Evolutionary conservation across 495 filamentous ascomycete species (phyloP), one percentile per base, ranked within the genome.

Genomic region (Penicillium lividum): DNA sequence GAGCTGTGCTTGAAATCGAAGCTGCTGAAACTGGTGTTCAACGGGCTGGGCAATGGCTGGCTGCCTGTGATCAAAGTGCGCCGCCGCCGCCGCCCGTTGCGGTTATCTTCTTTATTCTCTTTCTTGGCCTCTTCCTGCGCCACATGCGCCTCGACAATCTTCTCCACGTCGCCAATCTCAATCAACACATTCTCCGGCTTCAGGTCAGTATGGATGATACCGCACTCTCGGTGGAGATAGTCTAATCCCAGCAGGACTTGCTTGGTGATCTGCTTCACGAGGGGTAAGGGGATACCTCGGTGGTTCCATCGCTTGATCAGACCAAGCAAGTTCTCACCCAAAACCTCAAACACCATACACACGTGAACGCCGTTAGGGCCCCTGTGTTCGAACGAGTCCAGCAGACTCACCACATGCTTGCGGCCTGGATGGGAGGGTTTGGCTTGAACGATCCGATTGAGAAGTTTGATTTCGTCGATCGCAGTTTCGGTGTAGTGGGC

Each of bases 301-400:
- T 98, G 94, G 64, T 98, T 97, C 90, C 94, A 98, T 56, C 89
- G 86, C 82, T 98, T 98, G 79, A 98, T 98, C 71, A 98, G 74
- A 11, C 95, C 94, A 53, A 98, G 74, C 49, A 98, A 71, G 68
- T 98, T 98, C 80, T 98, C 94, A 13, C 94, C 94, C 48, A 98
- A 76, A 11, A 98, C 94, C 72, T 98, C 94, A 64, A 98, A 98
- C 5, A 98, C 94, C 93, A 98, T 98, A 80, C 94, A 98, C 49
- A 98, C 92, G 68, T 98, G 94, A 31, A 90, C 86, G 40, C 94
- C 94, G 72, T 98, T 93, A 13, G 93, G 94, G 5, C 94, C 94
- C 73, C 95, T 96, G 74, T 98, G 94, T 64, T 97, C 95, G 69
- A 98, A 98, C 4, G 91, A 96, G 72, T 98, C 94, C 57, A 98